These are phyloP conservation scores for Myotisia sp. DNA, from an alignment of 2,329 filamentous ascomycete genomes.

Conservation along the genomic window DNA sequence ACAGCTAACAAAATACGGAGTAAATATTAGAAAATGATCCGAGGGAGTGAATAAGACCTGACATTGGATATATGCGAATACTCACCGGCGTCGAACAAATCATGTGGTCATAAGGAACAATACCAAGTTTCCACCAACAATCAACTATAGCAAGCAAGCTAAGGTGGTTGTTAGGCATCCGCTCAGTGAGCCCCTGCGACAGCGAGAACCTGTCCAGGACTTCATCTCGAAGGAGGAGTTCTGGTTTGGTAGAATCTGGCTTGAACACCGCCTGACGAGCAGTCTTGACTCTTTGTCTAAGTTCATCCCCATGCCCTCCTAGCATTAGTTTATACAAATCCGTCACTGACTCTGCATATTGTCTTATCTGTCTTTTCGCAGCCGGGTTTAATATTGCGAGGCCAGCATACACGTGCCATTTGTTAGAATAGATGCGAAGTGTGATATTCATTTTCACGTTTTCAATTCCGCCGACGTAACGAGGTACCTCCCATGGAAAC, in stretches of 20 bases:
- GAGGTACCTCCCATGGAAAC: conserved; percentile 93
- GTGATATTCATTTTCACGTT: conserved; percentile 99
- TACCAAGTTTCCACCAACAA: conserved; percentile 88
- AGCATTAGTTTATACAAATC: conserved; percentile 97
- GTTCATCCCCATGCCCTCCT: conserved; percentile 60
- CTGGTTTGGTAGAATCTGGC: conserved; percentile 37
- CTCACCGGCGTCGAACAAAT: conserved; percentile 84
- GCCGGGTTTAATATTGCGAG: conserved; percentile 93
- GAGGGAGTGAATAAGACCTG: background rate
- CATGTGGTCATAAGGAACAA: conserved; percentile 98
- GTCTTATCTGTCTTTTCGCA: conserved; percentile 78
- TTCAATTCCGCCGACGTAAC: conserved; percentile 92
- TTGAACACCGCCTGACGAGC: conserved; percentile 62
- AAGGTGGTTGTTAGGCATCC: conserved; percentile 81
- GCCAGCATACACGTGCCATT: conserved; percentile 98
- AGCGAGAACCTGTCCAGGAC: conserved; percentile 82
- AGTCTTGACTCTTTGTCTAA: conserved; percentile 59
- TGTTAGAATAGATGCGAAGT: conserved; percentile 91
- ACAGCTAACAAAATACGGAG: conserved; percentile 56
- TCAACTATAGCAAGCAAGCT: conserved; percentile 93
- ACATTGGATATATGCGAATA: conserved; percentile 11
- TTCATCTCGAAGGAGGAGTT: conserved; percentile 61
- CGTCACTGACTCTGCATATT: conserved; percentile 85
- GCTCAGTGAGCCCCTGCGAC: conserved; percentile 51
- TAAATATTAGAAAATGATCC: background rate